phyloP scores from a whole-genome alignment of 1,284 basidiomycete genomes.

The Neonothopanus nambi region DNA sequence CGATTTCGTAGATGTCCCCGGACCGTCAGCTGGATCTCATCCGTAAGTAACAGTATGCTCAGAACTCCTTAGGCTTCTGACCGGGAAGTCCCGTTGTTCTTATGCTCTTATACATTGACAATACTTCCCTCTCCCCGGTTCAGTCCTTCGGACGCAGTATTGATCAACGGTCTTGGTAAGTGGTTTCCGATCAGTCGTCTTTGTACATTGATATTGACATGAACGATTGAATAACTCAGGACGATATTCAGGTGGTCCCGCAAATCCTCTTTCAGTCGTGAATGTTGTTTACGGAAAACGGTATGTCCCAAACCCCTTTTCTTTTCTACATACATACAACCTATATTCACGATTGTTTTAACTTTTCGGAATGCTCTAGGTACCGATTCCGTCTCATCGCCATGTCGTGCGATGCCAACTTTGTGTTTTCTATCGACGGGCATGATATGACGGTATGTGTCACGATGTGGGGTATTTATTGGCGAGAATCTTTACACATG shows the following conservation, averaged over 20 bases:
- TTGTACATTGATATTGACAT: not conserved
- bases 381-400: slow-evolving; percentile 37
- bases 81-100: not conserved
- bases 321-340: slow-evolving; percentile 20
- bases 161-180: slow-evolving; percentile 46
- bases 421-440: slow-evolving; percentile 40
- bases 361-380: slow-evolving; percentile 20
- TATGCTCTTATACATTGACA: not conserved
- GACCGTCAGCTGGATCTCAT: not conserved
- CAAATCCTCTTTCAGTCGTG: slow-evolving; percentile 34
- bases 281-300: slow-evolving; percentile 14
- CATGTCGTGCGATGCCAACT: slow-evolving; percentile 36
- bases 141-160: slow-evolving; percentile 34
- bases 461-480: slow-evolving; percentile 16
- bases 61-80: not conserved
- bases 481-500: not conserved
- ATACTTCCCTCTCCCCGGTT: slow-evolving; percentile 6
- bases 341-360: slow-evolving; percentile 14
- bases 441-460: slow-evolving; percentile 38
- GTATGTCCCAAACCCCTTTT: slow-evolving; percentile 8
- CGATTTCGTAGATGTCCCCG: not conserved
- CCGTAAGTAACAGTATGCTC: not conserved
- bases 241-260: slow-evolving; percentile 34
- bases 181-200: not conserved
- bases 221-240: slow-evolving; percentile 22